Evolutionary conservation across 768 basidiomycete genomes (phyloP), one percentile per base, ranked within the genome.

Genomic region (Multifurca ochricompacta): DNA sequence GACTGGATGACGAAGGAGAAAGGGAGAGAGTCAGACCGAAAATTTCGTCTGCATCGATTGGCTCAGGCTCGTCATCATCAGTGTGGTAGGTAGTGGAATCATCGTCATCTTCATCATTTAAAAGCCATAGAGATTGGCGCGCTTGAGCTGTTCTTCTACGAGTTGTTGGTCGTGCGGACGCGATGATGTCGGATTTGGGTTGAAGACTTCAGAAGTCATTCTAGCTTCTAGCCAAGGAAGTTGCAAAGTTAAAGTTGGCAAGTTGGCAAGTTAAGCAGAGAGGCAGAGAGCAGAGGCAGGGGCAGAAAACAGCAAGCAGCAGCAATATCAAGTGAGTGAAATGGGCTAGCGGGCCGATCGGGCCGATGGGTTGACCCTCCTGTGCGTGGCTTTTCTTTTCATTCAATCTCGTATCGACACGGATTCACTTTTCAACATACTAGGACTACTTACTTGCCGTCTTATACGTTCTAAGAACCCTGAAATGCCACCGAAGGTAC

Each of bases 161-260:
- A 30, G 79, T 69, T 27, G 70, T 65, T 1, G 77, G 66, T 48
- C 79, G 82, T 6, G 77, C 63, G 1, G 80, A 69, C 0, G 72
- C 66, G 66, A 92, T 88, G 35, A 98, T 74, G 80, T 85, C 1
- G 95, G 95, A 69, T 97, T 97, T 16, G 87, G 87, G 69, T 98
- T 98, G 77, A 83, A 90, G 49, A 84, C 70, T 66, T 83, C 80
- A 46, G 55, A 52, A 0, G 73, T 65, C 80, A 82, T 83, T 52
- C n/a, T n/a, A 34, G 7, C 10, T 40, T 6, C 2, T 10, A 37
- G 28, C 25, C 16, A 25, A n/a, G 43, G 13, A 11, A 39, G 4
- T 6, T 19, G 7, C 18, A 1, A 19, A 21, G 13, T 14, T 16
- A n/a, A n/a, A n/a, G n/a, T n/a, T n/a, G n/a, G n/a, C n/a, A n/a